Conservation (phyloP, 2,329 filamentous ascomycete genomes). For the Fusarium agapanthi region DNA sequence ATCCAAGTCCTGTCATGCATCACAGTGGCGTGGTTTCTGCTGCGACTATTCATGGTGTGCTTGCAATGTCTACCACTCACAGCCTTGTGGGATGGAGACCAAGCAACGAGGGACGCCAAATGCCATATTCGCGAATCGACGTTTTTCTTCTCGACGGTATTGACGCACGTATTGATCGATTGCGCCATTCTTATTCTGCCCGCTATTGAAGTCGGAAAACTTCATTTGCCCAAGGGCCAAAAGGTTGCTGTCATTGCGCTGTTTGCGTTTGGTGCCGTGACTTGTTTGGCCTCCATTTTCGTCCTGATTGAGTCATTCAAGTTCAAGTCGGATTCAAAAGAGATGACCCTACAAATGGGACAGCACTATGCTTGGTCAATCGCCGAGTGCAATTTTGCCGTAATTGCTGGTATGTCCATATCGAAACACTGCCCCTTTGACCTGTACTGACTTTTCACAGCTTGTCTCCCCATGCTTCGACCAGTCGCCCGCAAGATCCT, state of each 20-base stretch:
- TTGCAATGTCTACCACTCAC: constrained; percentile 48
- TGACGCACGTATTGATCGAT: constrained; percentile 46
- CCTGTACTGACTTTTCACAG: constrained; percentile 3
- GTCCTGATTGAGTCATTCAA: constrained; percentile 37
- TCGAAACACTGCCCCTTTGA: no score
- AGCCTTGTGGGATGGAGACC: constrained; percentile 44
- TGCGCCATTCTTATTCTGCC: constrained; percentile 45
- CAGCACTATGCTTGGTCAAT: constrained; percentile 43
- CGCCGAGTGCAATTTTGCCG: constrained; percentile 43
- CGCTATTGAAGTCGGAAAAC: constrained; percentile 44
- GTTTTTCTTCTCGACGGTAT: constrained; percentile 46
- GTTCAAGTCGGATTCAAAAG: constrained; percentile 33
- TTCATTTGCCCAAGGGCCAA: constrained; percentile 41
- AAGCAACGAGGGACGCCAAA: constrained; percentile 29
- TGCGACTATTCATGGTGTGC: constrained; percentile 44
- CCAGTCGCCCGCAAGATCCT: constrained; percentile 32
- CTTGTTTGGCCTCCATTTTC: constrained; percentile 42
- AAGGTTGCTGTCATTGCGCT: constrained; percentile 43
- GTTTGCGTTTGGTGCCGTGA: constrained; percentile 44
- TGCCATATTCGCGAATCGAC: constrained; percentile 45
- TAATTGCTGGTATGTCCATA: constrained; percentile 38
- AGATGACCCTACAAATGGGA: constrained; percentile 41
- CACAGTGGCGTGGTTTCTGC: constrained; percentile 40
- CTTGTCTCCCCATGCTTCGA: constrained; percentile 37
- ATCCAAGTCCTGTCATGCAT: constrained; percentile 40